Evolutionary conservation across 129 eudicot genomes (phyloP).

Genomic region (Saposhnikovia divaricata): DNA sequence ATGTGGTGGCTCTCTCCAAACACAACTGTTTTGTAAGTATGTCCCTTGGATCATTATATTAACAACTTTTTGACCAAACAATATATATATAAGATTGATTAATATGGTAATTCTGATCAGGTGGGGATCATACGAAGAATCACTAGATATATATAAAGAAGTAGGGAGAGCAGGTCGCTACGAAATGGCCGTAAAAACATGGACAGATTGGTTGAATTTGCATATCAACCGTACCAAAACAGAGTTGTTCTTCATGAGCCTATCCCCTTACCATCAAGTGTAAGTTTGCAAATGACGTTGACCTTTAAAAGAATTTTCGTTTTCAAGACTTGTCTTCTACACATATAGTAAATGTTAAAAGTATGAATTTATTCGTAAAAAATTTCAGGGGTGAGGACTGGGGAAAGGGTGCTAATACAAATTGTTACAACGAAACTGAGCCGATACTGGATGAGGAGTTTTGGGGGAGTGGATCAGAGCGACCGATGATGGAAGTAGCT

Average conservation of each 20-base stretch:
- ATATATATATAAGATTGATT: background rate
- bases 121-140: conserved; percentile 15
- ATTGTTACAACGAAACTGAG: conserved; percentile 40
- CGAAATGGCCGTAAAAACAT: conserved; percentile 44
- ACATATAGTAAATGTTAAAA: background rate
- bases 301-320: background rate
- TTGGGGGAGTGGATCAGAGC: conserved; percentile 16
- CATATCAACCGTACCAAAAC: conserved; percentile 27
- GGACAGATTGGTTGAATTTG: conserved; percentile 46
- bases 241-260: conserved; percentile 37
- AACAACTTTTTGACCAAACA: background rate
- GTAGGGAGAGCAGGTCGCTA: conserved; percentile 24
- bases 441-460: conserved; percentile 29
- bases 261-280: conserved; percentile 30
- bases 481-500: conserved; percentile 16
- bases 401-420: conserved; percentile 15
- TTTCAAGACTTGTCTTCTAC: background rate
- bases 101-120: background rate
- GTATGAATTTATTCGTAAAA: background rate
- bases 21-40: conserved; percentile 15
- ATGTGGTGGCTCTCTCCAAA: conserved; percentile 52
- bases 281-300: conserved; percentile 8
- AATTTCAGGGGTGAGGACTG: conserved; percentile 29
- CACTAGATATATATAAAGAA: conserved; percentile 22
- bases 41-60: background rate